phyloP scores from a whole-genome alignment of 768 basidiomycete species.

The Strobilomyces echinocephalus region DNA sequence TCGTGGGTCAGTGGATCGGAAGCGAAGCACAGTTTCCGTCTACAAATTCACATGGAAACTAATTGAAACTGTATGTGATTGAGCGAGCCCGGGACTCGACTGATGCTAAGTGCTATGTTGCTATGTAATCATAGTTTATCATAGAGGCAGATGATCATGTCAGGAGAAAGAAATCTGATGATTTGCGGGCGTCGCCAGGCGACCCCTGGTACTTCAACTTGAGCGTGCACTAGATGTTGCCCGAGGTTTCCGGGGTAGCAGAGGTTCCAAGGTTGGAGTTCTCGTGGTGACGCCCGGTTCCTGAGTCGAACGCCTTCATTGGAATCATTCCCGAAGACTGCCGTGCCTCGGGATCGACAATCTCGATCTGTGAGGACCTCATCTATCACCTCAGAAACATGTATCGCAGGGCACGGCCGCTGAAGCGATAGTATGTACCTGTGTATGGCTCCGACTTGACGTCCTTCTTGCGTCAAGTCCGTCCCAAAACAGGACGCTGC shows the following conservation, averaged over 20 bases:
- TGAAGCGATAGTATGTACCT: background rate
- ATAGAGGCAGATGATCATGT: too few species aligned
- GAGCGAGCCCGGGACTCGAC: too few species aligned
- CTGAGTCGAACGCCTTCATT: background rate
- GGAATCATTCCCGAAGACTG: background rate
- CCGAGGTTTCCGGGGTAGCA: background rate
- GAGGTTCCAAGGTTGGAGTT: background rate
- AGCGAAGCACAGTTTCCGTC: too few species aligned
- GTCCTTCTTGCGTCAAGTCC: background rate
- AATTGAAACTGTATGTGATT: too few species aligned
- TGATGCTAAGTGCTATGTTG: too few species aligned
- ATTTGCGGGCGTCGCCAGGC: too few species aligned
- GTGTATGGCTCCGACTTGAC: background rate
- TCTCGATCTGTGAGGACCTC: background rate
- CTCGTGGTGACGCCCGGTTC: background rate
- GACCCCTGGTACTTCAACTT: too few species aligned
- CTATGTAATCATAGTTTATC: too few species aligned
- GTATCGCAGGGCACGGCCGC: background rate
- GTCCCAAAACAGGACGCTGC: constrained; percentile 9
- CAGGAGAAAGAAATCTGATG: too few species aligned
- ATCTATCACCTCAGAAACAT: background rate
- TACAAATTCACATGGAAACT: too few species aligned
- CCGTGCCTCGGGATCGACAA: background rate
- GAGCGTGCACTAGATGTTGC: background rate
- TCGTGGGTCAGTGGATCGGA: too few species aligned